A percentile compares a stretch with the other conserved stretches of the same genome.
Conservation (phyloP, 257 asterid genomes). For the Knoxia roxburghii region DNA sequence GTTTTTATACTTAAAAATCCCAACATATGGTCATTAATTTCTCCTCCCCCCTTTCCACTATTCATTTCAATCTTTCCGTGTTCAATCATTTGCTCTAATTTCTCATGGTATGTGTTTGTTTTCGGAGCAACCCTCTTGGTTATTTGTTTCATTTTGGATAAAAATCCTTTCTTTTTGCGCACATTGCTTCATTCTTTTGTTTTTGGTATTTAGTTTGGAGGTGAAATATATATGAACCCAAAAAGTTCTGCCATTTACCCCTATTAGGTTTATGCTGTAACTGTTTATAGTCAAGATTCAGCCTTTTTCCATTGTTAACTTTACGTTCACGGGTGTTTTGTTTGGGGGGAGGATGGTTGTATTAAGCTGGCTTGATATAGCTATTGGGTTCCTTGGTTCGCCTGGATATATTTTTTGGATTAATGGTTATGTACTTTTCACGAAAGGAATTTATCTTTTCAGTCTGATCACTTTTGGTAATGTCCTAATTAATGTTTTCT, state of each 20-base stretch:
- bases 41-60: background rate
- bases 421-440: background rate
- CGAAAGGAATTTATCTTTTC: background rate
- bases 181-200: background rate
- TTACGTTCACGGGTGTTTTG: background rate
- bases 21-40: conserved; percentile 8
- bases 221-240: background rate
- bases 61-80: conserved; percentile 49
- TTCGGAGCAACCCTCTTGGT: background rate
- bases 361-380: conserved; percentile 1
- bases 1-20: background rate
- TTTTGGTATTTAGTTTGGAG: background rate
- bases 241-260: background rate
- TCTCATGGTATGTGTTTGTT: conserved; percentile 33
- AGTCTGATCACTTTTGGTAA: conserved; percentile 2
- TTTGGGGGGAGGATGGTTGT: background rate
- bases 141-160: background rate
- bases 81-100: conserved; percentile 37
- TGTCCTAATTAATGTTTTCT: conserved; percentile 19
- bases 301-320: background rate
- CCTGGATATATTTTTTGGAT: background rate
- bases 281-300: background rate
- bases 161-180: background rate
- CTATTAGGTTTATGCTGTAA: background rate
- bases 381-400: background rate